Conservation (phyloP, 768 basidiomycete genomes). For the Leccinum imitatum region DNA sequence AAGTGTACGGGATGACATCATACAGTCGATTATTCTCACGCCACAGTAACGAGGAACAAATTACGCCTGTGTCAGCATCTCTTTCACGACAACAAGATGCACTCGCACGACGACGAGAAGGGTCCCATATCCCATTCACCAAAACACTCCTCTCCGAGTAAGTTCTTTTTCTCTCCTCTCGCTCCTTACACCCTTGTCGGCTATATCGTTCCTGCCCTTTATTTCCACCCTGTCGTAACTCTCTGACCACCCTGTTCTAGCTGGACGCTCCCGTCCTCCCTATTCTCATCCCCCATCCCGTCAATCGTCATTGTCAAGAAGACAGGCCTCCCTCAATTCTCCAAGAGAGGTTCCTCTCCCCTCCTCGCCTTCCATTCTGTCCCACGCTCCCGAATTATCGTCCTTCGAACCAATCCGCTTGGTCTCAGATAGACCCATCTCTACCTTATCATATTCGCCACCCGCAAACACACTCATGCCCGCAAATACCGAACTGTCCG, state of each 20-base stretch:
- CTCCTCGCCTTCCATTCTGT: background rate
- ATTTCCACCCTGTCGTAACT: background rate
- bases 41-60: conserved; percentile 5
- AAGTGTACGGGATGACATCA: background rate
- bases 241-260: background rate
- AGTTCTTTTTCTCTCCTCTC: background rate
- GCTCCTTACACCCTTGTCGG: background rate
- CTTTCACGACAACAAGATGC: background rate
- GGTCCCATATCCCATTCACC: background rate
- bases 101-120: background rate
- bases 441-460: background rate
- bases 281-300: background rate
- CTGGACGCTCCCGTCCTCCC: background rate
- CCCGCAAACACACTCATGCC: background rate
- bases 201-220: background rate
- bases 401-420: background rate
- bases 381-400: background rate
- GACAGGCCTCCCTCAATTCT: background rate
- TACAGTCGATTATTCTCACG: conserved; percentile 2
- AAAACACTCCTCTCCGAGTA: background rate
- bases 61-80: background rate
- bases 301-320: background rate
- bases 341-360: background rate
- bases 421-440: background rate
- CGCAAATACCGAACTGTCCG: background rate